A percentile compares a stretch with the other conserved stretches of the same genome.
phyloP scores from a whole-genome alignment of 2,329 filamentous ascomycete species.

The Cylindrodendrum hubeiense region DNA sequence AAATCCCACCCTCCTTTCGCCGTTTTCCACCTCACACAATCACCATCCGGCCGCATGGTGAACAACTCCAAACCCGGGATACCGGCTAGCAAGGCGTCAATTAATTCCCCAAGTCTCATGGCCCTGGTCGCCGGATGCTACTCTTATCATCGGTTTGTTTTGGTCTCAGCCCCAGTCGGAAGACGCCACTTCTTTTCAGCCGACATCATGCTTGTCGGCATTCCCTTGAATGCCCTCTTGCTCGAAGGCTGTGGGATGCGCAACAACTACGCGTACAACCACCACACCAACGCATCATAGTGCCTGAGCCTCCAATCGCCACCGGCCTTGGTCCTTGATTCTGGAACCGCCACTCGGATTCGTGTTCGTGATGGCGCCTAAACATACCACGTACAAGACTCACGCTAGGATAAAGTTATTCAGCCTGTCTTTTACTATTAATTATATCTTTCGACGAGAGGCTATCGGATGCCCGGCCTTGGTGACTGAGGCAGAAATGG shows the following conservation, averaged over 20 bases:
- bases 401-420: conserved; percentile 30
- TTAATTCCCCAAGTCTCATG: neutral
- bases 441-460: conserved; percentile 1
- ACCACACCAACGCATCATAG: neutral
- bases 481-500: conserved; percentile 19
- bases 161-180: conserved; percentile 3
- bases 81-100: neutral
- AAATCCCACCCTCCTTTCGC: conserved; percentile 30
- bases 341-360: neutral
- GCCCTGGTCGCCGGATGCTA: neutral
- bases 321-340: neutral
- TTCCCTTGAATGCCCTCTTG: conserved; percentile 1
- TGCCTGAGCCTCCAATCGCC: neutral
- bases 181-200: conserved; percentile 1
- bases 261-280: conserved; percentile 7
- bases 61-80: neutral
- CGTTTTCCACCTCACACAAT: conserved; percentile 31
- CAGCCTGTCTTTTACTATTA: conserved; percentile 17
- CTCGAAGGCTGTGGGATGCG: neutral
- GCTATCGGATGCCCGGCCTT: conserved; percentile 14
- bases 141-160: neutral
- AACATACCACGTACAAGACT: neutral
- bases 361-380: neutral
- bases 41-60: conserved; percentile 7
- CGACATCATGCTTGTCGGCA: neutral